Evolutionary conservation across 2,329 filamentous ascomycete species (phyloP).

Genomic region (Lasiodiplodia citricola): DNA sequence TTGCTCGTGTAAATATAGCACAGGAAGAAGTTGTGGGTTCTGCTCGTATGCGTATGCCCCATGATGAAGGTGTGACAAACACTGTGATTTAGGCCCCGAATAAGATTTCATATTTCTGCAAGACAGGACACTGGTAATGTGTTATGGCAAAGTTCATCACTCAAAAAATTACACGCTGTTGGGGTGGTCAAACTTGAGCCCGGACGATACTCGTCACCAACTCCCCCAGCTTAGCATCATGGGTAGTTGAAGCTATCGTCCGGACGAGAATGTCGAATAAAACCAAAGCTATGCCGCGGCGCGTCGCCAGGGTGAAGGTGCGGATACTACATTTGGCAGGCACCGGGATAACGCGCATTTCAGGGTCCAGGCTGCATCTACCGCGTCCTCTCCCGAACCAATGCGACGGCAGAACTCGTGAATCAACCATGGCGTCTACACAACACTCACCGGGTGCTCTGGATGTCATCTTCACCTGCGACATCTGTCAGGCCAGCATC

Average conservation of each 20-base stretch:
- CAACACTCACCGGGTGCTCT: constrained; percentile 31
- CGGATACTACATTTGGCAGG: not conserved
- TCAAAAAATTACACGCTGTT: not conserved
- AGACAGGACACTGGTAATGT: not conserved
- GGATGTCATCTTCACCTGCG: constrained; percentile 57
- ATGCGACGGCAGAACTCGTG: not conserved
- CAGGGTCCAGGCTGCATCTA: not conserved
- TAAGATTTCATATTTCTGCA: not conserved
- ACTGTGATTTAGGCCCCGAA: not conserved
- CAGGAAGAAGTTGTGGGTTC: not conserved
- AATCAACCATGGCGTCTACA: not conserved
- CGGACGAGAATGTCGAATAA: too few species aligned
- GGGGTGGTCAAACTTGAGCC: not conserved
- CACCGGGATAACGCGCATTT: not conserved
- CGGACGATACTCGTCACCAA: too few species aligned
- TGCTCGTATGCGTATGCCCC: not conserved
- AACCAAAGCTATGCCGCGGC: too few species aligned
- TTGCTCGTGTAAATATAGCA: constrained; percentile 12
- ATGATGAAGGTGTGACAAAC: not conserved
- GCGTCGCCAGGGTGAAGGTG: too few species aligned
- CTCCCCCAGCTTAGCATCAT: too few species aligned
- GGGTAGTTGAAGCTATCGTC: too few species aligned
- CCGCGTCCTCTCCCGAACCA: not conserved
- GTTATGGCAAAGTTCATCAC: not conserved
- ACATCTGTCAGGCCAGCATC: constrained; percentile 52